phyloP scores from a whole-genome alignment of 345 rosid genomes.

The Arabidopsis suecica region DNA sequence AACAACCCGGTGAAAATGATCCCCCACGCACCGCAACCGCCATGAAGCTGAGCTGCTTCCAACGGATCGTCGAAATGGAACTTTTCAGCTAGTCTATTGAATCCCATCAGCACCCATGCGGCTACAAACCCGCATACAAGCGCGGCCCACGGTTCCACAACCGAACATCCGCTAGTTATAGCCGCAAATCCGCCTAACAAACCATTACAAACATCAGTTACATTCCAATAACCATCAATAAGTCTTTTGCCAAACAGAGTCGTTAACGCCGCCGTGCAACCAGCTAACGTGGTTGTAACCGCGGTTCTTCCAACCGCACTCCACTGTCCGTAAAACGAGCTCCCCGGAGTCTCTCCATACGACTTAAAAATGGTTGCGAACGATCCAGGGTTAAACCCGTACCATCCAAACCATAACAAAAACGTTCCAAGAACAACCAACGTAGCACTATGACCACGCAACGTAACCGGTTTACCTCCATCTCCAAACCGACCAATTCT shows the following conservation, averaged over 20 bases:
- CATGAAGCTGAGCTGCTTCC: constrained; percentile 59
- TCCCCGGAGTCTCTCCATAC: constrained; percentile 28
- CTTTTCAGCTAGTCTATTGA: constrained; percentile 48
- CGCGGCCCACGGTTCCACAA: constrained; percentile 55
- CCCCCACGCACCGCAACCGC: constrained; percentile 55
- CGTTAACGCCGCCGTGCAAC: constrained; percentile 52
- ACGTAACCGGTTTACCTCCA: constrained; percentile 23
- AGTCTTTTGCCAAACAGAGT: constrained; percentile 49
- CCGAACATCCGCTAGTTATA: constrained; percentile 52
- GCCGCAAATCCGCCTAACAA: constrained; percentile 58
- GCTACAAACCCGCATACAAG: constrained; percentile 54
- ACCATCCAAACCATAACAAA: constrained; percentile 55
- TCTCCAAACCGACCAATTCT: constrained; percentile 47
- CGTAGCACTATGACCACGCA: constrained; percentile 53
- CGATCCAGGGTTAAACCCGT: constrained; percentile 58
- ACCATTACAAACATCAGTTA: constrained; percentile 53
- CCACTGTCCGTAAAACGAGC: constrained; percentile 52
- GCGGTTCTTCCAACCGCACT: constrained; percentile 57
- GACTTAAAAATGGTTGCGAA: constrained; percentile 44
- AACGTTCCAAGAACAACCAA: constrained; percentile 56
- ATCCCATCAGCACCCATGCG: constrained; percentile 51
- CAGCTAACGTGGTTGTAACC: constrained; percentile 53
- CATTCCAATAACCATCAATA: constrained; percentile 50
- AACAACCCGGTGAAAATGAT: constrained; percentile 51
- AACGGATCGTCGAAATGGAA: constrained; percentile 49